Evolutionary conservation across 495 filamentous ascomycete genomes (phyloP).

Genomic region (Penicillium pancosmium): DNA sequence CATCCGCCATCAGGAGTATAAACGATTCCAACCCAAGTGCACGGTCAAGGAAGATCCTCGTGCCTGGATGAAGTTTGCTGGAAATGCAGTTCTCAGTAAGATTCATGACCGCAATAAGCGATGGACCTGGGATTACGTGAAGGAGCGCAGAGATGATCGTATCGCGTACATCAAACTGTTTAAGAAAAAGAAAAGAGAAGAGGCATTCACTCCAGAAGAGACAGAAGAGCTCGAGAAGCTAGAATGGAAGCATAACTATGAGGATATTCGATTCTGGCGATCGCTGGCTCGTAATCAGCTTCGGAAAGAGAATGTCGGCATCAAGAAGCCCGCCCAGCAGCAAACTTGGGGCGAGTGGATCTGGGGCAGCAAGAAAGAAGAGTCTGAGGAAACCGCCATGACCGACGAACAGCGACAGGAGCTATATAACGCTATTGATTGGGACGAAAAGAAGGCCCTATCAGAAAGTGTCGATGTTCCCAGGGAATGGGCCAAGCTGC

Average conservation of each 20-base stretch:
- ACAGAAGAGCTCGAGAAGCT: constrained; percentile 70
- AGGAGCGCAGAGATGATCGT: constrained; percentile 87
- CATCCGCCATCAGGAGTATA: constrained; percentile 96
- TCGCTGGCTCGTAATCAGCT: constrained; percentile 92
- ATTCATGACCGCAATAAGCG: constrained; percentile 88
- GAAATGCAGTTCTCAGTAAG: constrained; percentile 82
- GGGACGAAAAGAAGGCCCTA: constrained; percentile 93
- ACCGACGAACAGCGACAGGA: constrained; percentile 95
- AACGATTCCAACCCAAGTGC: constrained; percentile 84
- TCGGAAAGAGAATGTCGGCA: constrained; percentile 87
- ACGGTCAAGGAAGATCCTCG: constrained; percentile 86
- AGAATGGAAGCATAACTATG: constrained; percentile 88
- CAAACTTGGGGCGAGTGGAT: constrained; percentile 88
- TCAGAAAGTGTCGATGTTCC: constrained; percentile 86
- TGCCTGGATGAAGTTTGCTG: constrained; percentile 91
- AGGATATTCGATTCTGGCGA: constrained; percentile 96
- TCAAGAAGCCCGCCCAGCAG: constrained; percentile 63
- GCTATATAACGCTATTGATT: constrained; percentile 95
- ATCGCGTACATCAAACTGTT: constrained; percentile 89
- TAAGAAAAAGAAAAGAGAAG: constrained; percentile 86
- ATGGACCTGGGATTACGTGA: constrained; percentile 95
- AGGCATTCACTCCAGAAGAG: constrained; percentile 70
- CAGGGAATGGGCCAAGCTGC: constrained; percentile 86
- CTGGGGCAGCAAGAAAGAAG: constrained; percentile 77
- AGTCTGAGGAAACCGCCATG: constrained; percentile 76